Percentiles rank a stretch among this genome's conserved stretches.
These are phyloP conservation scores for Tolypocladium amazonense DNA, from an alignment of 2,329 filamentous ascomycete genomes.

Conservation along the genomic window DNA sequence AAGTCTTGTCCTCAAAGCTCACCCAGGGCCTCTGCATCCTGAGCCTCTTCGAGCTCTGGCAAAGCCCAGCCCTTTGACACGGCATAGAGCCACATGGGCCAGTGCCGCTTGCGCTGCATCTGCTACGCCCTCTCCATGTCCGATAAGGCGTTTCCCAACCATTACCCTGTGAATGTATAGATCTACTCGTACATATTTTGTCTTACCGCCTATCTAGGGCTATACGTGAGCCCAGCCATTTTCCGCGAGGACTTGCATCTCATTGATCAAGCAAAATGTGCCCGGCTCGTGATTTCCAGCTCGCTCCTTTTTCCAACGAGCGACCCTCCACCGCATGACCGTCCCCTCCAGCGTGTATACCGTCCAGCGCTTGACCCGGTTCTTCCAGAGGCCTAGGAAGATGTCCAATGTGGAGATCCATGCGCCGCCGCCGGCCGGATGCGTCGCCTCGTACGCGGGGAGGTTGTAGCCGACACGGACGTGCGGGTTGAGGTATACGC, in stretches of 20 bases:
- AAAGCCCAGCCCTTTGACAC: too few relatives aligned
- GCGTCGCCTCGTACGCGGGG: conserved; percentile 39
- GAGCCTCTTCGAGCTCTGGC: too few relatives aligned
- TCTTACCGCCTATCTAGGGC: neutral
- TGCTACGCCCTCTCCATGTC: too few relatives aligned
- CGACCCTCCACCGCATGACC: conserved; percentile 26
- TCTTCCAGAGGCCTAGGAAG: conserved; percentile 46
- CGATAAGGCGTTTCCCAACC: too few relatives aligned
- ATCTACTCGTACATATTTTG: neutral
- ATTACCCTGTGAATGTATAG: too few relatives aligned
- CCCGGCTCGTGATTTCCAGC: conserved; percentile 31
- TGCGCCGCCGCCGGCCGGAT: conserved; percentile 16
- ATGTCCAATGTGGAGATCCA: conserved; percentile 40
- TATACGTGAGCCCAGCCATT: conserved; percentile 50
- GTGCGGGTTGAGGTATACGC: conserved; percentile 59
- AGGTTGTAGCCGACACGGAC: conserved; percentile 57
- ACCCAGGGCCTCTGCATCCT: too few relatives aligned
- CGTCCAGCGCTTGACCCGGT: conserved; percentile 38
- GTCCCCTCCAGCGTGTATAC: conserved; percentile 16
- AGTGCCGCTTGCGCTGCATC: too few relatives aligned
- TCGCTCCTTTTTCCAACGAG: conserved; percentile 25
- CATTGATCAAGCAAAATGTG: conserved; percentile 44
- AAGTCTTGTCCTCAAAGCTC: too few relatives aligned
- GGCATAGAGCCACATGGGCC: too few relatives aligned
- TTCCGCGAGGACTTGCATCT: conserved; percentile 48